Percentiles rank a stretch among this genome's conserved stretches.
Conservation (phyloP, 2,329 filamentous ascomycete species). For the Chrysoporthe deuterocubensis region DNA sequence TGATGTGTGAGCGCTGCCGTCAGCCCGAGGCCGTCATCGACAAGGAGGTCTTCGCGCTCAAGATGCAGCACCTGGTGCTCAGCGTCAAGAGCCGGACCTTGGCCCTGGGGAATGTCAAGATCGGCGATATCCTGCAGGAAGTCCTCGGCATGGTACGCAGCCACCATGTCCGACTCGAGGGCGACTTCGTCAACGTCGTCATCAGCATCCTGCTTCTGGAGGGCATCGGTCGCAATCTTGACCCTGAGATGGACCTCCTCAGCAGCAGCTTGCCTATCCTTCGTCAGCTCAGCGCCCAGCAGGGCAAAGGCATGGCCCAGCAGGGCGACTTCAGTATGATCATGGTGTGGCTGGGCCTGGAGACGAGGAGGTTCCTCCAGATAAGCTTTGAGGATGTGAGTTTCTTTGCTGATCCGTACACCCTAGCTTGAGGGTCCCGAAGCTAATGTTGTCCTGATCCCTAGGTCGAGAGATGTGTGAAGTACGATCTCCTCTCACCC, state of each 20-base stretch:
- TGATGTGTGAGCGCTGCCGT: conserved; percentile 95
- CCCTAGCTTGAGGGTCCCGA: conserved; percentile 1
- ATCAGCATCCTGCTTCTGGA: conserved; percentile 92
- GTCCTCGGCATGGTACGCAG: conserved; percentile 88
- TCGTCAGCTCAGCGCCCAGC: conserved; percentile 80
- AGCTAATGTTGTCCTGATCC: conserved; percentile 18
- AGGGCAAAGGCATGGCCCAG: conserved; percentile 70
- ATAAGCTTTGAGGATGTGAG: conserved; percentile 85
- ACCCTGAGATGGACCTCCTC: conserved; percentile 87
- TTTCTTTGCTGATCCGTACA: conserved; percentile 30
- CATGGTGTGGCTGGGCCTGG: conserved; percentile 87
- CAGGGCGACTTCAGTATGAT: conserved; percentile 83
- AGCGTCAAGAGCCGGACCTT: conserved; percentile 90
- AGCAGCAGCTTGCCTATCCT: conserved; percentile 86
- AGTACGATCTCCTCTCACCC: conserved; percentile 85
- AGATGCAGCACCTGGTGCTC: conserved; percentile 95
- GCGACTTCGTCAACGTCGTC: conserved; percentile 98
- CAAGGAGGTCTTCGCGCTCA: conserved; percentile 86
- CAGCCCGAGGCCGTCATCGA: conserved; percentile 91
- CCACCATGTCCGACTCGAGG: conserved; percentile 93
- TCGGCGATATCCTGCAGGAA: conserved; percentile 90
- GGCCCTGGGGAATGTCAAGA: conserved; percentile 91
- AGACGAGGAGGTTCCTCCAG: conserved; percentile 86
- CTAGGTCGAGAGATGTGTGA: conserved; percentile 84
- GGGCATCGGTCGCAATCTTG: conserved; percentile 85